Conservation (phyloP, 192 early-diverging fungal genomes). For the Phlyctochytrium planicorne region DNA sequence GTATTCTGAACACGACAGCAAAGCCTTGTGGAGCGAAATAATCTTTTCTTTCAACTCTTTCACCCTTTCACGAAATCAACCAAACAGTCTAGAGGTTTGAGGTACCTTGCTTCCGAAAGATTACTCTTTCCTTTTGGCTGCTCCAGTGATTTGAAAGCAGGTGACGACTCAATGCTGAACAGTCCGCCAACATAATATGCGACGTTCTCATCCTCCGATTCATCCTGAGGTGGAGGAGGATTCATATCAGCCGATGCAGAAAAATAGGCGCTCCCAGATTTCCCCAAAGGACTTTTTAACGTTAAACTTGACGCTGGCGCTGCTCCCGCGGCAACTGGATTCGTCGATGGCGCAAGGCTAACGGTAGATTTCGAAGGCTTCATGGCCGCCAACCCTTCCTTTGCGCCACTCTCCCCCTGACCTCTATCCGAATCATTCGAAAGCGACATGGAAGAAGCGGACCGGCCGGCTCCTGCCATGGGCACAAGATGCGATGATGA, state of each 20-base stretch:
- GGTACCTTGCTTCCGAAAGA: conserved; percentile 21
- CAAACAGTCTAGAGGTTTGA: neutral
- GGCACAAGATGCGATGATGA: too few relatives aligned
- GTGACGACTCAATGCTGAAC: conserved; percentile 48
- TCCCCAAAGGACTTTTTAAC: too few relatives aligned
- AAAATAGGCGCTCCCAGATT: too few relatives aligned
- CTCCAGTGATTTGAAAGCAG: conserved; percentile 44
- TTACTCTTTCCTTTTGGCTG: conserved; percentile 25
- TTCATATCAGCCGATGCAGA: neutral
- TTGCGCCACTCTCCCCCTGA: too few relatives aligned
- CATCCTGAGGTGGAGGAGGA: conserved; percentile 13
- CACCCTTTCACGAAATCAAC: conserved; percentile 26
- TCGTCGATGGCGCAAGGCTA: too few relatives aligned
- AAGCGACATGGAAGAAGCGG: neutral
- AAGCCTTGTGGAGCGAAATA: conserved; percentile 36
- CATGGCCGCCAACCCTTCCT: too few relatives aligned
- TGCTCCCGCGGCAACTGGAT: too few relatives aligned
- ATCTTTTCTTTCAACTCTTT: conserved; percentile 40
- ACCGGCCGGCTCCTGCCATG: neutral
- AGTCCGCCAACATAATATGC: conserved; percentile 47
- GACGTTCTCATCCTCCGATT: conserved; percentile 24
- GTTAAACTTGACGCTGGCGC: too few relatives aligned
- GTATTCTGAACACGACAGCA: conserved; percentile 41
- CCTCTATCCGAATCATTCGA: neutral
- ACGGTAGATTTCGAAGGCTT: too few relatives aligned